These are phyloP conservation scores for Usnea hakonensis DNA, from an alignment of 495 filamentous ascomycete species.

Conservation along the genomic window DNA sequence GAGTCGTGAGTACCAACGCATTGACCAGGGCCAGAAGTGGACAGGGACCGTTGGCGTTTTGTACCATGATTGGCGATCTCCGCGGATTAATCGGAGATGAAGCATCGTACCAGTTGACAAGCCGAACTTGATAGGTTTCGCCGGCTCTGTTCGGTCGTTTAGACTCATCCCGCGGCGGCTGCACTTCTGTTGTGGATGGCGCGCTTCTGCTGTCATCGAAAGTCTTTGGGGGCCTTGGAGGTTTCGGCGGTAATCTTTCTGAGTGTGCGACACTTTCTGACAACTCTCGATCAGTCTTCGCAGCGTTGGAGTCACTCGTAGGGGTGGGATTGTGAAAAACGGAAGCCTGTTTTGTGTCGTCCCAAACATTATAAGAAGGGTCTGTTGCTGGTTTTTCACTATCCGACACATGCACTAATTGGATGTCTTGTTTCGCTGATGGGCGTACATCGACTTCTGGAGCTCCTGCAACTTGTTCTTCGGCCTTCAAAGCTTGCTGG, in stretches of 20 bases:
- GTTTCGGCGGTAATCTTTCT: neutral
- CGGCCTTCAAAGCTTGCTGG: neutral
- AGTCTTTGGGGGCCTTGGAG: constrained; percentile 4
- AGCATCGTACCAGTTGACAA: constrained; percentile 54
- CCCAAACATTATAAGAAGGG: neutral
- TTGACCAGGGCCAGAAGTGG: constrained; percentile 91
- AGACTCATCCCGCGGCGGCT: constrained; percentile 34
- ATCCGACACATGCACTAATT: neutral
- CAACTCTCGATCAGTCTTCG: neutral
- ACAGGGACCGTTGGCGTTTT: constrained; percentile 91
- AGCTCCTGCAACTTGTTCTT: neutral
- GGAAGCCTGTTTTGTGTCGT: neutral
- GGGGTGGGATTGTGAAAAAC: neutral
- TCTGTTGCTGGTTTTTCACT: neutral
- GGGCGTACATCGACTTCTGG: neutral
- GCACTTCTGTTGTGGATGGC: constrained; percentile 9
- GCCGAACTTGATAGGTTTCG: constrained; percentile 65
- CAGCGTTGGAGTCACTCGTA: neutral
- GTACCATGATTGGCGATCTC: constrained; percentile 72
- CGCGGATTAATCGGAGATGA: constrained; percentile 35
- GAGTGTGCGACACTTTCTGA: neutral
- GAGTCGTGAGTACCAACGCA: constrained; percentile 73
- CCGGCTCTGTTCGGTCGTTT: constrained; percentile 39
- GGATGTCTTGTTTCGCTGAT: neutral
- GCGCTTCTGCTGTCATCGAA: neutral